Percentiles rank a stretch among this genome's conserved stretches.
These are phyloP conservation scores for Elsinoe batatas DNA, from an alignment of 2,329 filamentous ascomycete species.

Conservation along the genomic window DNA sequence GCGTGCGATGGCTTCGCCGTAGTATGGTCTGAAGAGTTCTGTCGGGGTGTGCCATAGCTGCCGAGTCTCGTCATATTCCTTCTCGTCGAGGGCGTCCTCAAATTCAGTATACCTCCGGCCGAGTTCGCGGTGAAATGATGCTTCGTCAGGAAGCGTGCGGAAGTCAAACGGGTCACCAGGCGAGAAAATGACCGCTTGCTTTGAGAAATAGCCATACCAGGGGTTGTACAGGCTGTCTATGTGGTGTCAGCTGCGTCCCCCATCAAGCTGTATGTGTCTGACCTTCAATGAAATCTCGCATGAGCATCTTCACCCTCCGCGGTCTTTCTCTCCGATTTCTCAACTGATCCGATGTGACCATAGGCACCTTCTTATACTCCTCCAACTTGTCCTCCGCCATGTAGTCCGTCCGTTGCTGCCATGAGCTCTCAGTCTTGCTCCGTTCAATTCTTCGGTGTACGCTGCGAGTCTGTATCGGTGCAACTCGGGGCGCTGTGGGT, in stretches of 20 bases:
- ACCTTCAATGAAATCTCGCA: constrained; percentile 90
- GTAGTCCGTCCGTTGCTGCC: constrained; percentile 74
- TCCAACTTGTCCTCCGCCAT: constrained; percentile 67
- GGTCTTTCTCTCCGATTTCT: constrained; percentile 65
- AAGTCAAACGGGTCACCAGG: constrained; percentile 90
- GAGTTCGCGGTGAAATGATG: constrained; percentile 69
- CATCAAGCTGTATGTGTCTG: not conserved
- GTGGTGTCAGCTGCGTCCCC: constrained; percentile 12
- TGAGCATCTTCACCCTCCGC: constrained; percentile 86
- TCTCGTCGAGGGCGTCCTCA: constrained; percentile 73
- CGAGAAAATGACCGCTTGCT: constrained; percentile 91
- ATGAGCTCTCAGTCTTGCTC: constrained; percentile 55
- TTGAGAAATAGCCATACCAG: constrained; percentile 90
- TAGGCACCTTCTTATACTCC: constrained; percentile 73
- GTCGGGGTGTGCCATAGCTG: constrained; percentile 98
- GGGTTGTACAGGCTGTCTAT: constrained; percentile 90
- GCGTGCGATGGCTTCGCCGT: constrained; percentile 92
- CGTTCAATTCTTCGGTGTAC: constrained; percentile 21
- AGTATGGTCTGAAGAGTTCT: constrained; percentile 91
- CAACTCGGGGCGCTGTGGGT: constrained; percentile 11
- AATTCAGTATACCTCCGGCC: constrained; percentile 78
- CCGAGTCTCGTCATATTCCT: constrained; percentile 61
- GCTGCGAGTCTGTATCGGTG: constrained; percentile 11
- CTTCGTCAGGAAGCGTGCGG: constrained; percentile 66
- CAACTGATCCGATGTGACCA: constrained; percentile 74